Conservation (phyloP, 805 yeast species). For the Lipomyces sp. region DNA sequence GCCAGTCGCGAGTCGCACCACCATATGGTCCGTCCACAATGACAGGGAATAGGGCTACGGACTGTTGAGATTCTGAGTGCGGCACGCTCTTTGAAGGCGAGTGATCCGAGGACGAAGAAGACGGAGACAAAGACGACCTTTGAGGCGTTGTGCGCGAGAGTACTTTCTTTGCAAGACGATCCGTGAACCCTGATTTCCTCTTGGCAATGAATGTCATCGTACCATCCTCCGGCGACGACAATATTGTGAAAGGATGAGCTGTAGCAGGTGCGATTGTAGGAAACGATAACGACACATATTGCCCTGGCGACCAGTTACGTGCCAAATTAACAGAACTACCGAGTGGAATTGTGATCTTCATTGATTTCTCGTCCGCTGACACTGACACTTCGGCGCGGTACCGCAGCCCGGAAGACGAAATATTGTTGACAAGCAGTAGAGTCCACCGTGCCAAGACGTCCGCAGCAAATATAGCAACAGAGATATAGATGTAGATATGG, state of each 20-base stretch:
- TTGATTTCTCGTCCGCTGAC: not conserved
- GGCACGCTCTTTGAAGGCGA: too few relatives aligned
- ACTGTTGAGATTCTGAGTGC: too few relatives aligned
- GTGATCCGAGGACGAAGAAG: not conserved
- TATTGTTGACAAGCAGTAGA: constrained; percentile 16
- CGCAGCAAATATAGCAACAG: constrained; percentile 30
- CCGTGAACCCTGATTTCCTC: constrained; percentile 21
- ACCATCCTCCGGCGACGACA: constrained; percentile 40
- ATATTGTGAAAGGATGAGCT: constrained; percentile 39
- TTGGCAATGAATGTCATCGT: constrained; percentile 44
- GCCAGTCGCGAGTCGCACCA: constrained; percentile 43
- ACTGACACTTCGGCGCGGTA: constrained; percentile 20
- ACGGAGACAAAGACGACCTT: too few relatives aligned
- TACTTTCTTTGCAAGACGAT: constrained; percentile 3
- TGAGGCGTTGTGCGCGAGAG: not conserved
- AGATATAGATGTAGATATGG: constrained; percentile 29
- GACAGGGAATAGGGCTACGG: constrained; percentile 36
- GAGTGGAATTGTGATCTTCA: constrained; percentile 13
- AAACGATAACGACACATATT: constrained; percentile 22
- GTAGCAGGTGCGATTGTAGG: constrained; percentile 27
- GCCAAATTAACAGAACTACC: not conserved
- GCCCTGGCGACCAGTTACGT: constrained; percentile 31
- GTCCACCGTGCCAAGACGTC: constrained; percentile 29
- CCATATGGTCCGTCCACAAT: constrained; percentile 49
- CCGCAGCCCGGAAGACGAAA: constrained; percentile 14